Base-by-base conservation (phyloP, 2,329 filamentous ascomycete species). In the Penicillium oxalicum region DNA sequence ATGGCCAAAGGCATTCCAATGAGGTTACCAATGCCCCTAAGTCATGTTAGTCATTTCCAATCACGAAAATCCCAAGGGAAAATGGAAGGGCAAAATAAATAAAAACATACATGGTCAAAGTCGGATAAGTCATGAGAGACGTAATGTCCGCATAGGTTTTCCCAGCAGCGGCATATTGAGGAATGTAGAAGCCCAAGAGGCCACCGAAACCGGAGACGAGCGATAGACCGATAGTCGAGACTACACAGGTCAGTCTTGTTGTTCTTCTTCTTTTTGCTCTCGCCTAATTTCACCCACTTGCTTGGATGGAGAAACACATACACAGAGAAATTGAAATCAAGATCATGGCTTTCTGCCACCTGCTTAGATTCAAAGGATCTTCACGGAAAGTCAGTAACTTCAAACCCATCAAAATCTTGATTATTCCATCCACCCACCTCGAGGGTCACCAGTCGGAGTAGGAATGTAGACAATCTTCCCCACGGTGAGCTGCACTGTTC, bases 121-220 rank as follows among this genome's bases (percentile, higher is more conserved):
- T 62, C 5, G 64, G 64, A 26, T 64, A 66, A 4, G 63, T 66
- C 64, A 69, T 68, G 35, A 72, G 55, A 28, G 61, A 61, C 1
- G 68, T 70, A 25, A 73, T 74, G 48, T 71, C 69, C 18, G 63
- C 64, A 26, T 70, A 69, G 3, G 57, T 58, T 25, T 70, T 68
- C 5, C 70, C 70, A 4, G 51, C 59, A 1, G 62, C 63, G 3
- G 58, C 50, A 50, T 73, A 74, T 1, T 57, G 57, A 5, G 69
- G 69, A 7, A 74, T 70, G 49, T 73, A 73, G 46, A 71, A 73
- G 5, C 57, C 61, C 4, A 74, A 55, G 1, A 74, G 61, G 2
- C 70, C 71, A 12, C 71, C 70, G 32, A 74, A 71, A 0, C 70
- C 71, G 9, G 68, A 69, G 0, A 73, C 68, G 7, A 73, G 57